phyloP scores from a whole-genome alignment of 1,284 basidiomycete genomes.

The Cryptococcus sp. region DNA sequence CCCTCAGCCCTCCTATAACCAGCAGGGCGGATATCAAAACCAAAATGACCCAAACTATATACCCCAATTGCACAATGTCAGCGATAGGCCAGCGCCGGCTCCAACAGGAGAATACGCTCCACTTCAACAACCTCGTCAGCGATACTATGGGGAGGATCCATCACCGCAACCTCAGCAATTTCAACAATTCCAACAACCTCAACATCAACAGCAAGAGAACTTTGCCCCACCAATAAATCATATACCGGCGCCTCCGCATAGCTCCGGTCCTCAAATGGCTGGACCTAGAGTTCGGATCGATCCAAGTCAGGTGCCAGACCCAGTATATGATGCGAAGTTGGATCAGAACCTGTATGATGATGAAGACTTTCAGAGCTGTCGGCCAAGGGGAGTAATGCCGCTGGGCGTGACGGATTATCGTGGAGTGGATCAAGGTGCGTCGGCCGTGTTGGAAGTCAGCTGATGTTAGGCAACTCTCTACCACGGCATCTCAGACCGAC shows the following conservation, averaged over 20 bases:
- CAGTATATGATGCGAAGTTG: slow-evolving; percentile 73
- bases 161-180: slow-evolving; percentile 10
- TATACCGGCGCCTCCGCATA: slow-evolving; percentile 77
- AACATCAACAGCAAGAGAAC: slow-evolving; percentile 18
- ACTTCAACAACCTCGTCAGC: slow-evolving; percentile 4
- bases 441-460: not conserved
- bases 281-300: slow-evolving; percentile 77
- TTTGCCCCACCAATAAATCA: slow-evolving; percentile 33
- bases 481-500: slow-evolving; percentile 64
- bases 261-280: slow-evolving; percentile 63
- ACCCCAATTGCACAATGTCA: slow-evolving; percentile 29
- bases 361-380: slow-evolving; percentile 68
- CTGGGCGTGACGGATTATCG: slow-evolving; percentile 81
- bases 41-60: slow-evolving; percentile 7
- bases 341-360: slow-evolving; percentile 81
- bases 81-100: slow-evolving; percentile 16
- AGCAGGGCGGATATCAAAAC: slow-evolving; percentile 6
- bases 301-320: slow-evolving; percentile 85
- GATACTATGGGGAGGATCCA: not conserved
- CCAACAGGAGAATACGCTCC: slow-evolving; percentile 32
- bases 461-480: slow-evolving; percentile 59
- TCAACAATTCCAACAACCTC: slow-evolving; percentile 16
- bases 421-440: slow-evolving; percentile 84
- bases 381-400: slow-evolving; percentile 70
- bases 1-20: slow-evolving; percentile 5